Evolutionary conservation across 495 filamentous ascomycete genomes (phyloP), one percentile per base, ranked within the genome.

Genomic region (Penicillium nucicola): DNA sequence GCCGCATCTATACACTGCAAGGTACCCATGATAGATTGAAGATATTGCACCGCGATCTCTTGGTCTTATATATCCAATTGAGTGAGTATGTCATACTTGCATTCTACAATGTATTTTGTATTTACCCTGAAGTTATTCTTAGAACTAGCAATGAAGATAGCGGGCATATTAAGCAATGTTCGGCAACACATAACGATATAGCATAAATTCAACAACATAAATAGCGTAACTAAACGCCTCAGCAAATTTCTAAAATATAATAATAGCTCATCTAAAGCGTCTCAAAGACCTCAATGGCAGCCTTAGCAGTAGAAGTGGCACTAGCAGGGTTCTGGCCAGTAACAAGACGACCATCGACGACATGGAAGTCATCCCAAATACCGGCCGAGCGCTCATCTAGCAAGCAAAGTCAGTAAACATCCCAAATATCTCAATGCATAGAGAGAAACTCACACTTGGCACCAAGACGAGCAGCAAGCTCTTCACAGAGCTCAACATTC

Each of bases 251-350:
- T 20, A 19, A 39, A 39, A n/a, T 11, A 39, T 22, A 39, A 10
- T 1, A 39, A 13, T 39, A 15, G n/a, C 25, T 48, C 14, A 17
- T 30, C 45, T 60, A 75, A 15, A 76, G 61, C 18, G 45, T 60
- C 8, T 74, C 59, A 50, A 77, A 78, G 3, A 66, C 73, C 36
- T 69, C 61, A 7, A 79, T 59, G n/a, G 61, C 69, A 40, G 68
- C 72, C 52, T 67, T 61, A 8, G 73, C 73, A 7, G 70, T 78
- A 4, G 66, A 68, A 47, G 66, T 67, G 10, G 84, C 81, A 59
- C 82, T 85, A 6, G 77, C 78, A 6, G 86, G 86, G 52, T 88
- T 89, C 69, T 88, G 83, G 0, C 86, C 86, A 4, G 85, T 88
- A 15, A 89, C 81, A 22, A 89, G 46, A 48, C 73, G 80, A 1